phyloP scores from a whole-genome alignment of 305 asterid species.

The Solanum hybrid region DNA sequence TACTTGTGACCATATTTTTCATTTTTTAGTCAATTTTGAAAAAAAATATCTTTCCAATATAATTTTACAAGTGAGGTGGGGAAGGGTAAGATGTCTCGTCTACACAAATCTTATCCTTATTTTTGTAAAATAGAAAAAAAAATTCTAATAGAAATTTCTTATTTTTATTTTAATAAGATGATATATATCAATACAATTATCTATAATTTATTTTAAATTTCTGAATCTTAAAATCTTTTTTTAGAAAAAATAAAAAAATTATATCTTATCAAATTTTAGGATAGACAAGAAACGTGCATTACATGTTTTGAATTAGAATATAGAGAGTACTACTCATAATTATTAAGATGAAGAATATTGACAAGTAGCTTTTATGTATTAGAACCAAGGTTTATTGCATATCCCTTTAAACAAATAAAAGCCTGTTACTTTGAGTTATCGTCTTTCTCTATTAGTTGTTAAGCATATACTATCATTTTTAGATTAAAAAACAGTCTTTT shows the following conservation, averaged over 20 bases:
- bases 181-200: neutral
- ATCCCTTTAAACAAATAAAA: neutral
- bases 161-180: neutral
- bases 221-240: too few species aligned
- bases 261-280: neutral
- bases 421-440: neutral
- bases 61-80: neutral
- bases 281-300: neutral
- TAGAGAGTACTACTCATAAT: neutral
- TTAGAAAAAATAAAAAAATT: too few species aligned
- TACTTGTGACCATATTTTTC: too few species aligned
- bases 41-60: too few species aligned
- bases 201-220: neutral
- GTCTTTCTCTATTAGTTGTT: neutral
- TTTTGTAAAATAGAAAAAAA: too few species aligned
- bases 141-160: neutral
- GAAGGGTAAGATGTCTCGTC: neutral
- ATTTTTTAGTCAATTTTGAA: too few species aligned
- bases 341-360: neutral
- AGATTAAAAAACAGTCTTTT: neutral
- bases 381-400: neutral
- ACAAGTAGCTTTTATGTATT: neutral
- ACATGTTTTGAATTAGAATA: neutral
- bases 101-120: too few species aligned
- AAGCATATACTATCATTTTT: neutral